phyloP scores from a whole-genome alignment of 257 asterid species.

The Cruciata laevipes region DNA sequence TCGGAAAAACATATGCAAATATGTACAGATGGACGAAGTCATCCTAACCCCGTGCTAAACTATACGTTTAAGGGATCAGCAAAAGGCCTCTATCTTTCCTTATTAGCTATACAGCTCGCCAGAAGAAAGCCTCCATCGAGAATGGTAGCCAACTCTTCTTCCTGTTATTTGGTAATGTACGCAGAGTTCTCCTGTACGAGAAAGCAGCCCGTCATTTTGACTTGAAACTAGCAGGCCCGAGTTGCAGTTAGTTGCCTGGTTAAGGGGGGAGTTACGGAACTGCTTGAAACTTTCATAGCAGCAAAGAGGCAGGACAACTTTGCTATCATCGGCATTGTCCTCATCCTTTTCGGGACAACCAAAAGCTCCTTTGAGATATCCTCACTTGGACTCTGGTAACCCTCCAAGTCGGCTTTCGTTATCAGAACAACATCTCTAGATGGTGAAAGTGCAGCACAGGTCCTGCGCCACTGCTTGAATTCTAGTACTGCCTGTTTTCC shows the following conservation, averaged over 20 bases:
- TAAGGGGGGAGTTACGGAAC: constrained; percentile 26
- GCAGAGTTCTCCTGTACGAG: constrained; percentile 23
- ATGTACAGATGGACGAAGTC: constrained; percentile 7
- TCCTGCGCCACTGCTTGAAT: constrained; percentile 49
- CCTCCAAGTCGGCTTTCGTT: constrained; percentile 91
- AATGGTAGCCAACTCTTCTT: neutral
- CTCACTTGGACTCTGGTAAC: constrained; percentile 53
- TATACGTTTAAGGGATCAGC: neutral
- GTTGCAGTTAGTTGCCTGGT: constrained; percentile 71
- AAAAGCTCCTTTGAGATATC: constrained; percentile 34
- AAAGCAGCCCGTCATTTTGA: neutral
- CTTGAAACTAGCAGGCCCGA: constrained; percentile 37
- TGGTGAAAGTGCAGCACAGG: constrained; percentile 33
- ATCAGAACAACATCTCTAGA: constrained; percentile 72
- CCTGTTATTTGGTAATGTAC: constrained; percentile 4
- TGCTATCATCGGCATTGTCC: constrained; percentile 64
- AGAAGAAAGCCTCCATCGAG: neutral
- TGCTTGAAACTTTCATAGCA: constrained; percentile 61
- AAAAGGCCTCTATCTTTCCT: neutral
- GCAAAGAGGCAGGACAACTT: constrained; percentile 78
- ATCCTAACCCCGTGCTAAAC: neutral
- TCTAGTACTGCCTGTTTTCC: constrained; percentile 75
- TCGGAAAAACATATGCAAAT: constrained; percentile 2
- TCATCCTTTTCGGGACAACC: constrained; percentile 29
- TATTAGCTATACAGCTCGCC: neutral